A percentile compares a stretch with the other conserved stretches of the same genome.
phyloP scores from a whole-genome alignment of 2,329 filamentous ascomycete genomes.

The Fusarium domesticum region DNA sequence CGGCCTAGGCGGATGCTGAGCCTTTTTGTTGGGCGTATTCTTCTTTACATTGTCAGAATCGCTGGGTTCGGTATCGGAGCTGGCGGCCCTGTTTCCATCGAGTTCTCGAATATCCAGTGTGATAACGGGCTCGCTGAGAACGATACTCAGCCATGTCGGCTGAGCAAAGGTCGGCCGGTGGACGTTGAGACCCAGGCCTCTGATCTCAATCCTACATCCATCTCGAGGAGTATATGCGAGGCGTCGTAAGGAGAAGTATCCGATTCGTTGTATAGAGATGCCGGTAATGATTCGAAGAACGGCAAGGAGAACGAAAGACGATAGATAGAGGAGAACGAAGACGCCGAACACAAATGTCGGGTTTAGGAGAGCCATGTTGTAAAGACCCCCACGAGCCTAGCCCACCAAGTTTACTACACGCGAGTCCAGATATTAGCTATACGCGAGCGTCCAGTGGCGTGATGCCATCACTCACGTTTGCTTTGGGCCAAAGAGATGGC shows the following conservation, averaged over 20 bases:
- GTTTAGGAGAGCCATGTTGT: conserved; percentile 61
- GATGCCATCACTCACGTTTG: conserved; percentile 25
- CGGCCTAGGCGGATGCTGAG: conserved; percentile 23
- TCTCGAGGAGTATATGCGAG: conserved; percentile 87
- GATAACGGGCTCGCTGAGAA: conserved; percentile 79
- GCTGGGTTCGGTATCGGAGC: conserved; percentile 26
- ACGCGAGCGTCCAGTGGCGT: conserved; percentile 26
- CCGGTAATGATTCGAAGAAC: conserved; percentile 89
- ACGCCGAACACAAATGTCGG: conserved; percentile 85
- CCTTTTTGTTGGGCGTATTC: conserved; percentile 22
- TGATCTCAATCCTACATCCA: conserved; percentile 84
- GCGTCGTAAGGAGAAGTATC: conserved; percentile 86
- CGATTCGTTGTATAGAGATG: conserved; percentile 91
- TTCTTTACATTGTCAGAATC: conserved; percentile 29
- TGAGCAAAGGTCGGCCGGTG: conserved; percentile 96
- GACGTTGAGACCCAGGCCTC: conserved; percentile 80
- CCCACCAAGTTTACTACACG: conserved; percentile 25
- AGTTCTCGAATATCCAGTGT: conserved; percentile 74
- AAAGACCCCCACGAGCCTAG: conserved; percentile 24
- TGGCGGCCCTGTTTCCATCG: conserved; percentile 44
- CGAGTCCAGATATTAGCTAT: conserved; percentile 17
- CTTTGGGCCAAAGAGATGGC: conserved; percentile 24
- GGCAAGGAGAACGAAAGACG: conserved; percentile 90
- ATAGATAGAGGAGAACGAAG: conserved; percentile 80
- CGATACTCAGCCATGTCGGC: conserved; percentile 92